A percentile compares a stretch with the other conserved stretches of the same genome.
phyloP scores from a whole-genome alignment of 495 filamentous ascomycete species.

The Hypomontagnella submonticulosa region DNA sequence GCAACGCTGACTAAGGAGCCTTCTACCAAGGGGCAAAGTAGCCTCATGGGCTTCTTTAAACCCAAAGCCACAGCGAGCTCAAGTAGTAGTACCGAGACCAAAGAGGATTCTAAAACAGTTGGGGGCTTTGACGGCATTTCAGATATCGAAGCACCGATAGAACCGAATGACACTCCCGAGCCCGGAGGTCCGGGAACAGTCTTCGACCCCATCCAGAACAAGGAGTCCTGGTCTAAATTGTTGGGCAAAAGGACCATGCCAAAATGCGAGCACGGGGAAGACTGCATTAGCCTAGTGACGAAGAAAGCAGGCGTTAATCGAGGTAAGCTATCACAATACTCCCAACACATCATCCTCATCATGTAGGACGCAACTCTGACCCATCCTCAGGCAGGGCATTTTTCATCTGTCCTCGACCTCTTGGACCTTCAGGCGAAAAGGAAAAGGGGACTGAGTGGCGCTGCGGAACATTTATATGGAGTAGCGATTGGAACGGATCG shows the following conservation, averaged over 20 bases:
- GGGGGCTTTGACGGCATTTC: conserved; percentile 26
- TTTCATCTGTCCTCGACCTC: conserved; percentile 84
- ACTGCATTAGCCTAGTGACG: conserved; percentile 80
- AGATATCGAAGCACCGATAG: conserved; percentile 18
- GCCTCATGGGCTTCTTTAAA: conserved; percentile 85
- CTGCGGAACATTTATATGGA: conserved; percentile 91
- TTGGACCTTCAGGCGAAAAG: conserved; percentile 85
- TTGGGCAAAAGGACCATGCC: conserved; percentile 80
- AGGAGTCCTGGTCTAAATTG: conserved; percentile 87
- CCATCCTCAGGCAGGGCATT: conserved; percentile 73
- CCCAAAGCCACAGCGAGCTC: conserved; percentile 55
- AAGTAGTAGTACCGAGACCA: conserved; percentile 1
- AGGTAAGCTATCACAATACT: conserved; percentile 51
- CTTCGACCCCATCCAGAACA: conserved; percentile 76
- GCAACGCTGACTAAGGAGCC: conserved; percentile 48
- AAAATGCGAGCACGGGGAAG: conserved; percentile 87
- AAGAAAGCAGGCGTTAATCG: conserved; percentile 89
- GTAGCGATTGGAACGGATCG: conserved; percentile 76
- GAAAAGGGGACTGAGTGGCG: conserved; percentile 85
- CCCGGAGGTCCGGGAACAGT: conserved; percentile 49
- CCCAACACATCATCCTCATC: background rate
- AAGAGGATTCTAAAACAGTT: conserved; percentile 8
- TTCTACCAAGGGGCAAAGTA: conserved; percentile 71
- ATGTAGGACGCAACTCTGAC: conserved; percentile 2
- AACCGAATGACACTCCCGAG: conserved; percentile 3